Percentiles rank a stretch among this genome's conserved stretches.
phyloP scores from a whole-genome alignment of 139 green algal genomes.

The Micromonas pusilla region DNA sequence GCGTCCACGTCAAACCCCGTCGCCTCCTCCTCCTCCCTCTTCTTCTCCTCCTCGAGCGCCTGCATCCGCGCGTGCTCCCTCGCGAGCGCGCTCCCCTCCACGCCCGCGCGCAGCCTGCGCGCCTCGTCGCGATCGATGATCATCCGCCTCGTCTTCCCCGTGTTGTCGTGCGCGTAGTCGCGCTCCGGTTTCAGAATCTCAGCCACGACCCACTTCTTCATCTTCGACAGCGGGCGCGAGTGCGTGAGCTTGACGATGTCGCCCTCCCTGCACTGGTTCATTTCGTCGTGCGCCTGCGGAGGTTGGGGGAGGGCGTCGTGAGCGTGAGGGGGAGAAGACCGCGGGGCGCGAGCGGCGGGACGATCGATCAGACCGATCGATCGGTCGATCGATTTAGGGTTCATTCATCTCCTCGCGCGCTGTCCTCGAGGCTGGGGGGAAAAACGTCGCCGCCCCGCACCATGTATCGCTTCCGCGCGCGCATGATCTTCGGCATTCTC shows the following conservation, averaged over 20 bases:
- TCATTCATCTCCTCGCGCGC: no score
- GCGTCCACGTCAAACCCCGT: not conserved
- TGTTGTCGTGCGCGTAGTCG: not conserved
- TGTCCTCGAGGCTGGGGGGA: no score
- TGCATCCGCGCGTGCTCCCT: no score
- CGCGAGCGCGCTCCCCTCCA: no score
- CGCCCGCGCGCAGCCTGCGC: not conserved
- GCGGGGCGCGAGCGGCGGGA: no score
- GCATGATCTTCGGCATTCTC: not conserved
- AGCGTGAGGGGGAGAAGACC: no score
- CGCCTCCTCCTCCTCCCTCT: no score
- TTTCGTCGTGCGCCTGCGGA: conserved; percentile 11
- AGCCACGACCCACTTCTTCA: not conserved
- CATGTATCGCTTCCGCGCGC: not conserved
- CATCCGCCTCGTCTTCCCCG: not conserved
- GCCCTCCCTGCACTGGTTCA: not conserved
- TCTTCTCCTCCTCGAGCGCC: no score
- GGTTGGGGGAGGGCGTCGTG: no score
- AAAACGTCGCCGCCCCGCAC: not conserved
- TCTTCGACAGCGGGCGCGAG: conserved; percentile 3
- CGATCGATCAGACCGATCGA: no score
- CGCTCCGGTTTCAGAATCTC: not conserved
- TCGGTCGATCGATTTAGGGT: no score
- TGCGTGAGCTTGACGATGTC: not conserved
- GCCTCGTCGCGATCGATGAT: not conserved